These are phyloP conservation scores for Orbilia ellipsospora DNA, from an alignment of 2,329 filamentous ascomycete genomes.

Conservation along the genomic window DNA sequence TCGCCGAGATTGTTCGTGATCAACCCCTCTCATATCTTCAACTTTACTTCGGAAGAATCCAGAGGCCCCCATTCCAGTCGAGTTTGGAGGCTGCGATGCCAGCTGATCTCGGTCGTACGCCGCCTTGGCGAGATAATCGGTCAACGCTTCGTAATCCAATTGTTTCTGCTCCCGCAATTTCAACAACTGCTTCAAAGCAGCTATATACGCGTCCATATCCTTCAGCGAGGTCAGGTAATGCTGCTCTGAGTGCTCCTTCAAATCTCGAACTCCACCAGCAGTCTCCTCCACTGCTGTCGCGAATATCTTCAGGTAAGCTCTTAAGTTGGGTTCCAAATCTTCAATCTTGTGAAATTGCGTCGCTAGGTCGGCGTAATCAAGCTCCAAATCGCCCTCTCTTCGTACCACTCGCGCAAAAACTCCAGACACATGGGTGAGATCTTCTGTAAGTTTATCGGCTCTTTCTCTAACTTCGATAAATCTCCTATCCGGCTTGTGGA, in stretches of 20 bases:
- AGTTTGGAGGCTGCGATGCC: constrained; percentile 62
- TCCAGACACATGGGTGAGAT: constrained; percentile 91
- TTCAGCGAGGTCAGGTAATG: constrained; percentile 92
- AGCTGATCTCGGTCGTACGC: constrained; percentile 86
- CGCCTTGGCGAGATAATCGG: constrained; percentile 93
- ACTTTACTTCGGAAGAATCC: constrained; percentile 93
- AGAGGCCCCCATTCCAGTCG: constrained; percentile 71
- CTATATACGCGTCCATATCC: constrained; percentile 95
- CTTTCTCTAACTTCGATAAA: constrained; percentile 95
- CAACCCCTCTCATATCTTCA: constrained; percentile 94
- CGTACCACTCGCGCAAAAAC: constrained; percentile 91
- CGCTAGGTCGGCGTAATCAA: constrained; percentile 87
- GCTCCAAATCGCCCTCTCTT: constrained; percentile 85
- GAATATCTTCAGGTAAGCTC: constrained; percentile 83
- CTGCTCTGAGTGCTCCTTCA: constrained; percentile 92
- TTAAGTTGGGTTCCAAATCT: constrained; percentile 85
- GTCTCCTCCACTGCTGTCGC: constrained; percentile 87
- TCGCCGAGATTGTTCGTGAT: constrained; percentile 89
- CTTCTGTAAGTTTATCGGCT: constrained; percentile 92
- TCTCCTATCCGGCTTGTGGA: constrained; percentile 91
- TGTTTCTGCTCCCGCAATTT: constrained; percentile 97
- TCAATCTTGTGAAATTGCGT: constrained; percentile 96
- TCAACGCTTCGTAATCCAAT: constrained; percentile 94
- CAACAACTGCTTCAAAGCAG: constrained; percentile 85
- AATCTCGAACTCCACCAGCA: constrained; percentile 77